These are phyloP conservation scores for Termitomyces sp. DNA, from an alignment of 768 basidiomycete species.

Conservation along the genomic window DNA sequence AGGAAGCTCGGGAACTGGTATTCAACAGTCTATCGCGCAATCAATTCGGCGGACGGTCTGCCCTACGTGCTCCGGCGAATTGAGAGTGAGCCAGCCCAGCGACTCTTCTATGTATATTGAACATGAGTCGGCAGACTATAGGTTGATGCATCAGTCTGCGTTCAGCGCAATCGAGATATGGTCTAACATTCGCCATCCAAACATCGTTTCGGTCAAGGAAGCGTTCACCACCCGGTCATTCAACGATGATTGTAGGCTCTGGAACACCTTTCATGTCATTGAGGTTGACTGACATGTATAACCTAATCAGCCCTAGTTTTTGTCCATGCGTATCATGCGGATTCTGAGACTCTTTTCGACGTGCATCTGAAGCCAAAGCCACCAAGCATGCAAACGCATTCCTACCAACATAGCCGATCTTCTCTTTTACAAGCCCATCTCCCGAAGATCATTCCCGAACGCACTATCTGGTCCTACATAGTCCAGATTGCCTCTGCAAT, in stretches of 20 bases:
- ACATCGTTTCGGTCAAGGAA: conserved; percentile 76
- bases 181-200: conserved; percentile 81
- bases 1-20: conserved; percentile 83
- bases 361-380: conserved; percentile 62
- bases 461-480: conserved; percentile 88
- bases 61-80: conserved; percentile 77
- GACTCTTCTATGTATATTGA: conserved; percentile 5
- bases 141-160: conserved; percentile 74
- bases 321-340: conserved; percentile 85
- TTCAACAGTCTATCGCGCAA: conserved; percentile 80
- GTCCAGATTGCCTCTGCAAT: conserved; percentile 86
- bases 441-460: conserved; percentile 56
- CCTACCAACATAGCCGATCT: conserved; percentile 18
- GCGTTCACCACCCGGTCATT: conserved; percentile 95
- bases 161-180: conserved; percentile 82
- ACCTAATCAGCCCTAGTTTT: conserved; percentile 71
- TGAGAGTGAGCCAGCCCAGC: conserved; percentile 57
- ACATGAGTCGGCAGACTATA: conserved; percentile 54
- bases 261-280: not conserved
- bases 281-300: not conserved
- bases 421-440: conserved; percentile 17
- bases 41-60: conserved; percentile 67
- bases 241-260: conserved; percentile 77
- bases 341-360: conserved; percentile 77
- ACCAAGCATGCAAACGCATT: conserved; percentile 16